Base-by-base conservation (phyloP, 345 rosid genomes). In the Euclidium syriacum region DNA sequence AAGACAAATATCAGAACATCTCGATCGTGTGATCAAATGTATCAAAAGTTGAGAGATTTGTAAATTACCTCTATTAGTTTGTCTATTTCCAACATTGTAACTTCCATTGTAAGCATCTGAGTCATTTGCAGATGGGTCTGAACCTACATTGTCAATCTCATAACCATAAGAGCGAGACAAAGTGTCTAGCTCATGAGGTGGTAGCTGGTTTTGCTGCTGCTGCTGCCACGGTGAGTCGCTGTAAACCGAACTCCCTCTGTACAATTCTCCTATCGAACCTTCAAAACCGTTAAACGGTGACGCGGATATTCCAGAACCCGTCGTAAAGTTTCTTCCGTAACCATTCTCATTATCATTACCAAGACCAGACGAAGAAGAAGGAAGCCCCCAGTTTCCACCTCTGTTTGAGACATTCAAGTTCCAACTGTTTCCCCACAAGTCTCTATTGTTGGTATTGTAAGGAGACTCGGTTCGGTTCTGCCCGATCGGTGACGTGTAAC, bases 401-500 rank as follows among this genome's bases (percentile, higher is more conserved):
- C 67, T 82, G 68, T 77, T 85, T 5, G 87, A 81, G 52, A 68
- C 80, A 46, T 88, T 84, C 35, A 80, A 80, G 65, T 67, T 84
- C 64, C 85, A 82, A 52, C 68, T 84, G 77, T 75, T 87, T 78
- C 91, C 97, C 97, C 97, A 90, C 42, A 89, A 78, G 73, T 80
- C 86, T 48, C 90, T 74, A 58, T 78, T 58, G 62, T 71, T 64
- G 38, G 84, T 70, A 73, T 81, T 84, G 62, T 85, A 76, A 70
- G 75, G 73, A 54, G 91, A 76, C 20, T 64, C 82, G 56, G 88
- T 81, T 64, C 88, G 78, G 17, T 72, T 73, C 67, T 76, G 83
- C 29, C 95, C 91, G 16, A 94, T 76, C 5, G 96, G 95, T 68
- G 81, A 87, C 56, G 30, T 81, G 60, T 73, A 82, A 59, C 95